A percentile compares a stretch with the other conserved stretches of the same genome.
phyloP scores from a whole-genome alignment of 73 alveolate genomes.

The Loxodes magnus region DNA sequence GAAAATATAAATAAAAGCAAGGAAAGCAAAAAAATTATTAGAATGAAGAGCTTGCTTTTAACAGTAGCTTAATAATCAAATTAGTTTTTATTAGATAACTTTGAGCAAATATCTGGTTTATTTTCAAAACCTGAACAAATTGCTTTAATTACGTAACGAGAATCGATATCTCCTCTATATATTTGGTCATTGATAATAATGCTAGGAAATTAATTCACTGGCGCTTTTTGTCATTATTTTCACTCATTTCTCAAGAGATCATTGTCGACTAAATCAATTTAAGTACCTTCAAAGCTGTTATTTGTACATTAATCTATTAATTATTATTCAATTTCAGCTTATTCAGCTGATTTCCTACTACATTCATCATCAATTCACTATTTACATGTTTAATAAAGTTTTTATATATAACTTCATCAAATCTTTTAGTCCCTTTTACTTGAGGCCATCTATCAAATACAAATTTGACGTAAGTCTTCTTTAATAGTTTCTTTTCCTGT shows the following conservation, averaged over 20 bases:
- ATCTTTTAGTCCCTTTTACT: constrained; percentile 1
- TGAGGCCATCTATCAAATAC: constrained; percentile 27
- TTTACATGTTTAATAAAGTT: constrained; percentile 17
- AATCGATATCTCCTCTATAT: constrained; percentile 30
- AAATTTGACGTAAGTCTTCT: constrained; percentile 63
- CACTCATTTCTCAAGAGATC: constrained; percentile 7
- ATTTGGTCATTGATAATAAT: constrained; percentile 17
- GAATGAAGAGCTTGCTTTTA: no score
- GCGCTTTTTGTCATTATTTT: neutral
- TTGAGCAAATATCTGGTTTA: no score
- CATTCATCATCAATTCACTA: neutral
- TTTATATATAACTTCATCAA: constrained; percentile 27
- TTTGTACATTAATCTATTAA: constrained; percentile 8
- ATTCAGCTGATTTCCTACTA: constrained; percentile 10
- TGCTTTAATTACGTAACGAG: neutral
- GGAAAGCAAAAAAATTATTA: no score
- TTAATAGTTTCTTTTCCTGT: constrained; percentile 39
- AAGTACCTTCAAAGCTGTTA: constrained; percentile 14
- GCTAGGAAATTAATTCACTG: constrained; percentile 9
- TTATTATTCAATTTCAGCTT: constrained; percentile 10
- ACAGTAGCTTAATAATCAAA: no score
- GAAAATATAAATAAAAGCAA: no score
- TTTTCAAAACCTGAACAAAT: no score
- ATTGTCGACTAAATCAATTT: constrained; percentile 13
- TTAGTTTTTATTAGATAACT: no score